Percentiles rank a stretch among this genome's conserved stretches.
Conservation (phyloP, 345 rosid species). For the Corymbia maculata region DNA sequence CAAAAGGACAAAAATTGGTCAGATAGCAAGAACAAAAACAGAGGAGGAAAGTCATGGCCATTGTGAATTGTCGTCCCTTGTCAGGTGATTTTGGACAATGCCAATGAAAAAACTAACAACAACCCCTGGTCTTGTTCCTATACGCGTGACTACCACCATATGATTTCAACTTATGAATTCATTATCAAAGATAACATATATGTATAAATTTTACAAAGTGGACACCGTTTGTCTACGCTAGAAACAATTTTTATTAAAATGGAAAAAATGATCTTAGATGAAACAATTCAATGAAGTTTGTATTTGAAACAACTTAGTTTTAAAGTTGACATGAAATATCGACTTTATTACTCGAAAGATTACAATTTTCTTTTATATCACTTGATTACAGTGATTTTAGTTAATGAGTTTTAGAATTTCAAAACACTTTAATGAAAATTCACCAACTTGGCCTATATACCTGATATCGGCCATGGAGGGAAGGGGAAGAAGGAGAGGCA, state of each 20-base stretch:
- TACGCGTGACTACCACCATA: background rate
- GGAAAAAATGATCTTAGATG: background rate
- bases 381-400: no score
- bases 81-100: background rate
- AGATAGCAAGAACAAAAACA: background rate
- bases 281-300: background rate
- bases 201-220: no score
- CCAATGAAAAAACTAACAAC: background rate
- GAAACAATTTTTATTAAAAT: background rate
- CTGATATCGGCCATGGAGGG: no score
- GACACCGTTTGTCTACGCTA: background rate
- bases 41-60: background rate
- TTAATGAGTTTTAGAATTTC: no score
- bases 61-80: background rate
- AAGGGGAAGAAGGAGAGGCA: no score
- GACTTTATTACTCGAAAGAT: no score
- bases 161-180: background rate
- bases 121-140: background rate
- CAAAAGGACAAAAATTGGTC: background rate
- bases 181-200: no score
- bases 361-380: no score
- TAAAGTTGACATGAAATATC: background rate
- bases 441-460: no score
- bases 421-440: no score
- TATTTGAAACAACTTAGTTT: background rate